These are phyloP conservation scores for Paecilomyces sp. DNA, from an alignment of 2,329 filamentous ascomycete genomes.

Conservation along the genomic window DNA sequence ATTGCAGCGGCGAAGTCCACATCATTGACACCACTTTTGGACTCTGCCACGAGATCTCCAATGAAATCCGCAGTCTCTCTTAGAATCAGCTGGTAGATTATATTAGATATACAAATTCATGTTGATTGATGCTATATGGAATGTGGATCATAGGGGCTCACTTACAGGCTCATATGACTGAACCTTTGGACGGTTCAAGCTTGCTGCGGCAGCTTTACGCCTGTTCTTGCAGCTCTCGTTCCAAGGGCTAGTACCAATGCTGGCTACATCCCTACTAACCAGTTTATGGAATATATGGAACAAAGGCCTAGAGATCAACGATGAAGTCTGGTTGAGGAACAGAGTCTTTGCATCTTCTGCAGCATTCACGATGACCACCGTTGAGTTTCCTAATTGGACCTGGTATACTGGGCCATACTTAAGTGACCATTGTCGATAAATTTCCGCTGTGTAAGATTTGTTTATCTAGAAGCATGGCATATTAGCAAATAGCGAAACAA, in stretches of 20 bases:
- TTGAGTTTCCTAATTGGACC: constrained; percentile 40
- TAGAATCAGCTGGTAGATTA: no score
- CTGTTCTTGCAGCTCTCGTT: constrained; percentile 8
- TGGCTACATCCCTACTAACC: constrained; percentile 6
- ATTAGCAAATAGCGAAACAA: no score
- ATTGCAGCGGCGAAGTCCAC: no score
- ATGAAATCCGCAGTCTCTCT: no score
- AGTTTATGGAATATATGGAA: constrained; percentile 42
- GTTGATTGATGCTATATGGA: no score
- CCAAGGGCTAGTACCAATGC: constrained; percentile 9
- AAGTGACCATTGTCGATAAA: constrained; percentile 35
- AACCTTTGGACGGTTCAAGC: constrained; percentile 5
- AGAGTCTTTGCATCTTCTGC: constrained; percentile 33
- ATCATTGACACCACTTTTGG: no score
- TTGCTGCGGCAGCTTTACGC: constrained; percentile 7
- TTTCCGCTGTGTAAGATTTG: constrained; percentile 20
- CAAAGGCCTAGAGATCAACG: constrained; percentile 34
- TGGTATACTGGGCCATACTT: constrained; percentile 37
- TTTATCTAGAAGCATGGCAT: no score
- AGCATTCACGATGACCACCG: constrained; percentile 38
- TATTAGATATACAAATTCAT: no score
- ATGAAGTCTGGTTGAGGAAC: constrained; percentile 35
- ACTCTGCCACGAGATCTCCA: no score
- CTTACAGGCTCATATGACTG: constrained; percentile 6
- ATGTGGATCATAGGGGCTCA: no score